A percentile compares a stretch with the other conserved stretches of the same genome.
phyloP scores from a whole-genome alignment of 805 yeast species.

The Blastobotrys attinorum region DNA sequence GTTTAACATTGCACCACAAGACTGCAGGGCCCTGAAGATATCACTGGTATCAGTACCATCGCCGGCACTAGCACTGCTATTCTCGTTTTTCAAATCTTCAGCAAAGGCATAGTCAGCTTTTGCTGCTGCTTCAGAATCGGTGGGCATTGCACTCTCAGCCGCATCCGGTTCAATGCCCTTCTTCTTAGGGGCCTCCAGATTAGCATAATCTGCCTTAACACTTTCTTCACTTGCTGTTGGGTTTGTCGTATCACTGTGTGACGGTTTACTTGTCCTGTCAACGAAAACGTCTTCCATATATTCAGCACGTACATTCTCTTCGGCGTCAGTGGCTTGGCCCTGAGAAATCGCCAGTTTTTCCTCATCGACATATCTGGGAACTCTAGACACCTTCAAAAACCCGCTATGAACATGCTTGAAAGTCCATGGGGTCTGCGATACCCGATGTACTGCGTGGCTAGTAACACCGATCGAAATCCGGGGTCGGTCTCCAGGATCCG shows the following conservation, averaged over 20 bases:
- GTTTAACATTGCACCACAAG: conserved; percentile 11
- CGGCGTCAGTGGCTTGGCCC: conserved; percentile 5
- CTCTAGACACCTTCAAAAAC: conserved; percentile 46
- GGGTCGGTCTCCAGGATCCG: conserved; percentile 40
- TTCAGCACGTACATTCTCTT: conserved; percentile 9
- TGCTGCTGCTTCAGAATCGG: conserved; percentile 9
- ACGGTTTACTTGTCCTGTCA: neutral
- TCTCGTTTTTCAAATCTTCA: neutral
- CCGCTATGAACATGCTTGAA: conserved; percentile 70
- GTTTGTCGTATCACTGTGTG: neutral
- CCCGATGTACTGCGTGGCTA: conserved; percentile 72
- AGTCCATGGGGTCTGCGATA: conserved; percentile 32
- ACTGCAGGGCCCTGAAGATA: conserved; percentile 7
- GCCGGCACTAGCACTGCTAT: too few species aligned
- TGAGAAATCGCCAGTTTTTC: neutral
- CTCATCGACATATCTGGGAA: conserved; percentile 33
- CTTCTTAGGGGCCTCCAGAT: neutral
- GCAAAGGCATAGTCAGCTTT: conserved; percentile 7
- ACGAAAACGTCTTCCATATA: neutral
- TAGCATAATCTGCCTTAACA: conserved; percentile 13
- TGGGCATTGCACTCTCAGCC: neutral
- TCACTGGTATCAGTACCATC: neutral
- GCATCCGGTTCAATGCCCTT: conserved; percentile 1
- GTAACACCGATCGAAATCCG: conserved; percentile 65
- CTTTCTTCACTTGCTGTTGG: conserved; percentile 13